These are phyloP conservation scores for Eucalyptus curtisii DNA, from an alignment of 345 rosid species.

Conservation along the genomic window DNA sequence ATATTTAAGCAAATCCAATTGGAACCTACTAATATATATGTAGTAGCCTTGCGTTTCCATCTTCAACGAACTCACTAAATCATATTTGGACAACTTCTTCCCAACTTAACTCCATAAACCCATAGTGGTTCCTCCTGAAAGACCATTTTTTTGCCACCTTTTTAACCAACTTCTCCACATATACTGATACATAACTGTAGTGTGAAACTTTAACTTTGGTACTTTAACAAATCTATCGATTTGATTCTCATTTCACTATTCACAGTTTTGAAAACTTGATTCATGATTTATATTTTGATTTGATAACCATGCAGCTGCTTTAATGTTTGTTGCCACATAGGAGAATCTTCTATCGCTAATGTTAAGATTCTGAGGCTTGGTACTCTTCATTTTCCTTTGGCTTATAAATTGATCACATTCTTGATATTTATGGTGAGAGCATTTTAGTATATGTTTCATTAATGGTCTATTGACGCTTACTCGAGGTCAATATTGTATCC, in stretches of 20 bases:
- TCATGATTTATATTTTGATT: neutral
- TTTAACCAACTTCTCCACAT: neutral
- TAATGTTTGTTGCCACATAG: neutral
- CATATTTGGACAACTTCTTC: neutral
- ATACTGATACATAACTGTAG: neutral
- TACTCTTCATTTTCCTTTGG: neutral
- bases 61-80: neutral
- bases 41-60: neutral
- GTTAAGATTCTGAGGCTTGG: neutral
- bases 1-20: neutral
- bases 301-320: neutral
- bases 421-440: neutral
- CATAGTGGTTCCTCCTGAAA: neutral
- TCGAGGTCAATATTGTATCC: constrained; percentile 8
- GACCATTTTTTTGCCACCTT: neutral
- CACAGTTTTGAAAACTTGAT: neutral
- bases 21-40: neutral
- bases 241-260: neutral
- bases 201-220: neutral
- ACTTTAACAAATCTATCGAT: neutral
- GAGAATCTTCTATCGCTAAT: neutral
- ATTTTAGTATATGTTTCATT: neutral
- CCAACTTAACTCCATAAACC: neutral
- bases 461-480: constrained; percentile 12
- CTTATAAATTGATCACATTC: neutral